A percentile compares a stretch with the other conserved stretches of the same genome.
These are phyloP conservation scores for Myrica gale DNA, from an alignment of 306 rosid genomes.

Conservation along the genomic window DNA sequence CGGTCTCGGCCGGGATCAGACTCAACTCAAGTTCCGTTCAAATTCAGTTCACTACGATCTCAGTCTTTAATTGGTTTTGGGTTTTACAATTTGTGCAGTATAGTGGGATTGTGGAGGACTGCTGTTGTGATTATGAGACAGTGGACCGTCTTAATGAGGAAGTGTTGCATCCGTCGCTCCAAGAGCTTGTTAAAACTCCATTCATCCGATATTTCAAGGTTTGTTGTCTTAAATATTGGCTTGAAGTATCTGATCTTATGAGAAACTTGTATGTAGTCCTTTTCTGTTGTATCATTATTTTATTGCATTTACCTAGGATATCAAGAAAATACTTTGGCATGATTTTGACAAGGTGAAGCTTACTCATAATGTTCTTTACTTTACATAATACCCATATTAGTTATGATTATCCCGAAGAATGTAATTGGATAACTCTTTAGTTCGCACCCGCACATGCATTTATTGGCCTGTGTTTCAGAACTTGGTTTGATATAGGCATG, in stretches of 20 bases:
- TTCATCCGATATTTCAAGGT: conserved; percentile 74
- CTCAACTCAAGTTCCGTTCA: background rate
- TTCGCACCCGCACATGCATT: background rate
- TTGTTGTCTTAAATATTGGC: conserved; percentile 11
- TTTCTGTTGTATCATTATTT: background rate
- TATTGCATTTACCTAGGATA: background rate
- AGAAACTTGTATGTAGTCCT: background rate
- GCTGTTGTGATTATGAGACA: conserved; percentile 70
- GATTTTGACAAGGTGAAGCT: background rate
- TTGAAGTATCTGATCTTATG: conserved; percentile 16
- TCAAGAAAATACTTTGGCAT: background rate
- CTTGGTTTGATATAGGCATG: background rate
- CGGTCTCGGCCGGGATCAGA: background rate
- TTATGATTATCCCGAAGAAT: too few species aligned
- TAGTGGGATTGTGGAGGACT: conserved; percentile 69
- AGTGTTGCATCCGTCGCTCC: conserved; percentile 55
- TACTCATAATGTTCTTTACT: background rate
- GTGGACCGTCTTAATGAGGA: conserved; percentile 51
- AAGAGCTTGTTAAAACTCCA: conserved; percentile 57
- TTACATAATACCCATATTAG: background rate
- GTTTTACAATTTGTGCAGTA: conserved; percentile 23
- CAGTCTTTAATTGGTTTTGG: conserved; percentile 1
- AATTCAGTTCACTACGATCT: background rate
- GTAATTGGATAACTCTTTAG: background rate
- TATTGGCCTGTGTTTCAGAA: background rate